phyloP scores from a whole-genome alignment of 352 stramenopile species.

The Aphanomyces astaci region DNA sequence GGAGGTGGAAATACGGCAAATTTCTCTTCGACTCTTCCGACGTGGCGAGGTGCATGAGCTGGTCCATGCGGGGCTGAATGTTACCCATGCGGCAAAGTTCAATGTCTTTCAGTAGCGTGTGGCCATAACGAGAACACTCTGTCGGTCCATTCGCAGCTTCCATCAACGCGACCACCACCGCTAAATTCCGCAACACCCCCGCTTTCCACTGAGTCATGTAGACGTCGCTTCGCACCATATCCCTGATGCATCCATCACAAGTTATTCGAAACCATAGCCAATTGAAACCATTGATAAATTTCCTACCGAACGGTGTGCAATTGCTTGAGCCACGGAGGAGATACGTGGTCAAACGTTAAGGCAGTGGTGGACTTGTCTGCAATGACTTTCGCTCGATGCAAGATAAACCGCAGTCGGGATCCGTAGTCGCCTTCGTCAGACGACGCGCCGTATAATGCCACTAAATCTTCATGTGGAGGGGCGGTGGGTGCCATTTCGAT shows the following conservation, averaged over 20 bases:
- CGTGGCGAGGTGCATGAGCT: not conserved
- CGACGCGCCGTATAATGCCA: not conserved
- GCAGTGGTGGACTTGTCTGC: not conserved
- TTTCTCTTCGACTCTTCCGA: not conserved
- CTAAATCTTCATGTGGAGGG: not conserved
- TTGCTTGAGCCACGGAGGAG: not conserved
- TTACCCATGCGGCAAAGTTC: not conserved
- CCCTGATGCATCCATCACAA: not conserved
- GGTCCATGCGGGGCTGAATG: not conserved
- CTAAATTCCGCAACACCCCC: not conserved
- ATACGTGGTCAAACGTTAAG: not conserved
- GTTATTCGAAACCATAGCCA: not conserved
- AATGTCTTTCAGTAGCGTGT: not conserved
- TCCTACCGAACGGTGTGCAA: not conserved
- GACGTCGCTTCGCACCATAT: not conserved
- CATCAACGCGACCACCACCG: not conserved
- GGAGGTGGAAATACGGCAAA: not conserved
- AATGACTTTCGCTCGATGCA: slow-evolving; percentile 4
- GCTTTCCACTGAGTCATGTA: slow-evolving; percentile 4
- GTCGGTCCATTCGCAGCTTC: not conserved
- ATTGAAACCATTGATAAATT: no score
- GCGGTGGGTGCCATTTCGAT: no score
- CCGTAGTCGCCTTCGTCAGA: not conserved
- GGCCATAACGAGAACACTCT: not conserved
- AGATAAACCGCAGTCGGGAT: slow-evolving; percentile 1